Evolutionary conservation across 2,329 filamentous ascomycete species (phyloP).

Genomic region (Huntiella savannae): DNA sequence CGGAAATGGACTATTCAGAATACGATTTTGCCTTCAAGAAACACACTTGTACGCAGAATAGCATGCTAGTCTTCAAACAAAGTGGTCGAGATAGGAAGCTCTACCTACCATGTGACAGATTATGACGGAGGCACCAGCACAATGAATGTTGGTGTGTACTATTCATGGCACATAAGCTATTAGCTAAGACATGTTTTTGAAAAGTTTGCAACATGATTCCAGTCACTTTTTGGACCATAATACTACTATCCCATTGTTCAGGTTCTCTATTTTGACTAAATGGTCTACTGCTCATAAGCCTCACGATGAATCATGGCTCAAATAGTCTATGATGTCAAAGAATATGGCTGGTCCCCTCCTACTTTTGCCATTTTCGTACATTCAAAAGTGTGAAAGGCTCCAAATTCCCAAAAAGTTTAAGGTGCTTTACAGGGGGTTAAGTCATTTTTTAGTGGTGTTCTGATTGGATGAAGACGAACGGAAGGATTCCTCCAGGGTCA

Average conservation of each 20-base stretch:
- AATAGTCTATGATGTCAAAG: background rate
- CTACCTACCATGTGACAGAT: background rate
- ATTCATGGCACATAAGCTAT: background rate
- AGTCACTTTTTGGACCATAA: background rate
- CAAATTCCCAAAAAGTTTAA: too few relatives aligned
- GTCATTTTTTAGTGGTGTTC: too few relatives aligned
- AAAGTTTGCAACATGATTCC: background rate
- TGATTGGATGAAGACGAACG: too few relatives aligned
- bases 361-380: too few relatives aligned
- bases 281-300: background rate
- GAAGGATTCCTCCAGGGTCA: too few relatives aligned
- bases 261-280: background rate
- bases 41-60: too few relatives aligned
- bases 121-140: background rate
- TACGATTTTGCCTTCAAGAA: background rate
- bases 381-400: too few relatives aligned
- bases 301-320: background rate
- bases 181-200: background rate
- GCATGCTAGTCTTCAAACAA: too few relatives aligned
- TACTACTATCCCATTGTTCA: background rate
- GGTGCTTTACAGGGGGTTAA: too few relatives aligned
- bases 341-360: too few relatives aligned
- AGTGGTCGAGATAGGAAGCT: too few relatives aligned
- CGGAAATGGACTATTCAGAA: background rate
- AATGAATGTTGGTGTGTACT: background rate